Evolutionary conservation across 139 green algal species (phyloP).

Genomic region (Closterium sp.): DNA sequence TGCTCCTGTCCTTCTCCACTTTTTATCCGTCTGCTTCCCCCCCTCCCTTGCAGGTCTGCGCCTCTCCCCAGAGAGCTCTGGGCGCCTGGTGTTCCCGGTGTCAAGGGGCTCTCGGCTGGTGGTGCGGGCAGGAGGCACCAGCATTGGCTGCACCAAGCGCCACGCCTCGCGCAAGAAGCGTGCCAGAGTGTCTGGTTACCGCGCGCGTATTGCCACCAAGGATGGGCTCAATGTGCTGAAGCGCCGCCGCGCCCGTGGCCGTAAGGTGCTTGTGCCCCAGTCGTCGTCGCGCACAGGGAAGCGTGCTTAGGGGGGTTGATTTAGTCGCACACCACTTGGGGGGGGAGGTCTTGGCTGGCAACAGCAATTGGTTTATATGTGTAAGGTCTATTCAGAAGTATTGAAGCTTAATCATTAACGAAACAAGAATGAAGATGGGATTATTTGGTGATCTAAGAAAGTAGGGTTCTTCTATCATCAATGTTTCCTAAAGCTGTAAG

Average conservation of each 20-base stretch:
- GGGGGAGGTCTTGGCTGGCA: background rate
- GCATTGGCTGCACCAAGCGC: slow-evolving; percentile 35
- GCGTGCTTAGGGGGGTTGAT: background rate
- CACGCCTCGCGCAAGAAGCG: slow-evolving; percentile 22
- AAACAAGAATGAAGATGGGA: too few species aligned
- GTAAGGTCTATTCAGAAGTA: background rate
- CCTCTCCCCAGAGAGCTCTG: background rate
- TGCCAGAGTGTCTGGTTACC: slow-evolving; percentile 19
- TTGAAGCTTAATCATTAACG: background rate
- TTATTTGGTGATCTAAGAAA: too few species aligned
- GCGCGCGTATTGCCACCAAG: slow-evolving; percentile 15
- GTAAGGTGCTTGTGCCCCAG: slow-evolving; percentile 20
- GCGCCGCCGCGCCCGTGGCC: slow-evolving; percentile 13
- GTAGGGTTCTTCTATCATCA: too few species aligned
- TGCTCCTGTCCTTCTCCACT: too few species aligned
- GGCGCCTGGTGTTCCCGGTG: background rate
- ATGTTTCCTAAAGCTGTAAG: too few species aligned
- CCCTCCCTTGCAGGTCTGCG: background rate
- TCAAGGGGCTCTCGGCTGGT: background rate
- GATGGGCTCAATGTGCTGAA: slow-evolving; percentile 21
- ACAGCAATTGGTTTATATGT: background rate
- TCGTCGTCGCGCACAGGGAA: background rate
- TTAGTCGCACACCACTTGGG: background rate
- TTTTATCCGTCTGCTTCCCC: too few species aligned
- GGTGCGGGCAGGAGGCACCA: background rate